These are phyloP conservation scores for Elongisporangium prolatum DNA, from an alignment of 352 stramenopile genomes.

Conservation along the genomic window DNA sequence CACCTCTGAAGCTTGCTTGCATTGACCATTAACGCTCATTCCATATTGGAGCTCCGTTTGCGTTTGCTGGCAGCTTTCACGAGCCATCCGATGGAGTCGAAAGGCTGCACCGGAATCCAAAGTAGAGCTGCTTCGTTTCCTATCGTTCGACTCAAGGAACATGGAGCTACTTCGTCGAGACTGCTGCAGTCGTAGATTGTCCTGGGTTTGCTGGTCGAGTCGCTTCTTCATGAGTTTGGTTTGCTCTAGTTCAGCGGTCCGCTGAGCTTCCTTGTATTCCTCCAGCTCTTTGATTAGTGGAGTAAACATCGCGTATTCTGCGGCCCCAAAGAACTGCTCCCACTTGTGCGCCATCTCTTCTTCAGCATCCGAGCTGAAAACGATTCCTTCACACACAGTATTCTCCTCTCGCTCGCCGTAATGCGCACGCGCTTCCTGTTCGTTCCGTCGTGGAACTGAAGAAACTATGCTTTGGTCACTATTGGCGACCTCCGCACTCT, in stretches of 20 bases:
- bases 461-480: not conserved
- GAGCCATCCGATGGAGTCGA: conserved; percentile 34
- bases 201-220: conserved; percentile 48
- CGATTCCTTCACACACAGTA: conserved; percentile 41
- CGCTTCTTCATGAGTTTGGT: conserved; percentile 54
- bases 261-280: conserved; percentile 36
- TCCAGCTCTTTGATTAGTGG: conserved; percentile 38
- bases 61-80: conserved; percentile 47
- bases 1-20: conserved; percentile 11
- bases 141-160: conserved; percentile 1
- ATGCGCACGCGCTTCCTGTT: conserved; percentile 19
- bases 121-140: not conserved
- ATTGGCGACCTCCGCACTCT: not conserved
- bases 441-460: not conserved
- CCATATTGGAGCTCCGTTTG: conserved; percentile 50
- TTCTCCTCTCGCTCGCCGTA: conserved; percentile 29
- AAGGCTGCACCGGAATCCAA: conserved; percentile 24
- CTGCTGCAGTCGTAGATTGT: conserved; percentile 33
- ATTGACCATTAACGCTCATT: conserved; percentile 26
- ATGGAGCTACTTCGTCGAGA: conserved; percentile 13
- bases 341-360: conserved; percentile 48
- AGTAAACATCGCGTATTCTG: conserved; percentile 52
- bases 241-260: conserved; percentile 39
- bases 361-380: conserved; percentile 43
- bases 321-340: conserved; percentile 48